phyloP scores from a whole-genome alignment of 306 rosid genomes.

The Cucurbita maxima region DNA sequence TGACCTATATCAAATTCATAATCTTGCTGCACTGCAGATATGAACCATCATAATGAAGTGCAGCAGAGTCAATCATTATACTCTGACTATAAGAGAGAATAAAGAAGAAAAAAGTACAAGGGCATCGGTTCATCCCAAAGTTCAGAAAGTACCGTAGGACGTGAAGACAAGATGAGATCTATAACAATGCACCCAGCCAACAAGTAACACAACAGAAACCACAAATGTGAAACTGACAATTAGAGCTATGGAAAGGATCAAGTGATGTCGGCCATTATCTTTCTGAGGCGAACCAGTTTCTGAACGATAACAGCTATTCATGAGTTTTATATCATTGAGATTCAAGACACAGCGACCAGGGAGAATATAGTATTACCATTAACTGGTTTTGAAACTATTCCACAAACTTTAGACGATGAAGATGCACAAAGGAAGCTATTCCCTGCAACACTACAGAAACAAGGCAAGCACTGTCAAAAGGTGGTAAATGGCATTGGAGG shows the following conservation, averaged over 20 bases:
- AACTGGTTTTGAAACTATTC: conserved; percentile 35
- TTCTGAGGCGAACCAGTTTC: conserved; percentile 40
- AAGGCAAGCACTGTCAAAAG: conserved; percentile 17
- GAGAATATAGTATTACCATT: conserved; percentile 40
- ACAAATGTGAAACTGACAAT: conserved; percentile 64
- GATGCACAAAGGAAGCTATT: conserved; percentile 62
- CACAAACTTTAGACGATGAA: conserved; percentile 35
- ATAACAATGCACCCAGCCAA: conserved; percentile 65
- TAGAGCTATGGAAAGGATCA: conserved; percentile 55
- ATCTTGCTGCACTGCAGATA: conserved; percentile 79
- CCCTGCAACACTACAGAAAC: conserved; percentile 51
- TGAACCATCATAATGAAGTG: conserved; percentile 1
- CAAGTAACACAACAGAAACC: conserved; percentile 49
- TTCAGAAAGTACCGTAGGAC: conserved; percentile 62
- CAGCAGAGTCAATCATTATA: not conserved
- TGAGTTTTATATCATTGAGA: not conserved
- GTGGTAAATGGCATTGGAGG: not conserved
- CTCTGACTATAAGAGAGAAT: not conserved
- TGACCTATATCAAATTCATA: conserved; percentile 75
- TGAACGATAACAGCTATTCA: conserved; percentile 18
- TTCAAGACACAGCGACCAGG: not conserved
- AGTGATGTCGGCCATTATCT: conserved; percentile 26
- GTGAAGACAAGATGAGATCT: conserved; percentile 52
- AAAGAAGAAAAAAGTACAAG: not conserved
- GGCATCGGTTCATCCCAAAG: conserved; percentile 2